phyloP scores from a whole-genome alignment of 805 yeast genomes.

The Dipodascopsis tothii region DNA sequence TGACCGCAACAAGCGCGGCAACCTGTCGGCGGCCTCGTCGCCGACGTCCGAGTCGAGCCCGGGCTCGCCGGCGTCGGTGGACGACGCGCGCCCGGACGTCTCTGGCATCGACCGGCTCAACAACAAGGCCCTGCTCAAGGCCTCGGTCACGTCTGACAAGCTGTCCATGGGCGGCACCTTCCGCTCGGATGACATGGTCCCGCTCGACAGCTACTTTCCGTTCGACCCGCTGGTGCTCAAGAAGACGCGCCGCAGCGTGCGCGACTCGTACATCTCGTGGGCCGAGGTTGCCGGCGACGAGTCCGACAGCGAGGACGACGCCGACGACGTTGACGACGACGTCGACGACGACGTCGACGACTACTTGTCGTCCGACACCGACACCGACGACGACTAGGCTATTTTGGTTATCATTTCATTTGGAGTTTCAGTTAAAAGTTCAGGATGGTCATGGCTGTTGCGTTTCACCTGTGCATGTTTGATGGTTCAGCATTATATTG shows the following conservation, averaged over 20 bases:
- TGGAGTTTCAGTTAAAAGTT: too few relatives aligned
- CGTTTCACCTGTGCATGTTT: too few relatives aligned
- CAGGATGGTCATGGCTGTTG: too few relatives aligned
- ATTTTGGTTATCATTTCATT: too few relatives aligned
- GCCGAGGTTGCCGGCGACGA: constrained; percentile 58
- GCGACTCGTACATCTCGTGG: constrained; percentile 72
- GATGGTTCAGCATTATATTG: too few relatives aligned
- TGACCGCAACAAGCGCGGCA: constrained; percentile 74
- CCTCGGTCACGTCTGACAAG: not conserved
- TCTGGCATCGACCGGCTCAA: not conserved
- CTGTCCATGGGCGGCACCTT: constrained; percentile 37
- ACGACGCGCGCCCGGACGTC: not conserved
- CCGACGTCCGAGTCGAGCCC: not conserved
- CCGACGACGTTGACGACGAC: constrained; percentile 40
- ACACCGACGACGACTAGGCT: constrained; percentile 24
- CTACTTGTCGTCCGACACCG: constrained; percentile 28
- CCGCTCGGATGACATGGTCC: constrained; percentile 32
- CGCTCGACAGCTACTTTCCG: constrained; percentile 91
- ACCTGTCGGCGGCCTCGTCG: not conserved
- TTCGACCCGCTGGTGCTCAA: constrained; percentile 84
- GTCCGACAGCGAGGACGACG: constrained; percentile 38
- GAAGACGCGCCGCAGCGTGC: constrained; percentile 47
- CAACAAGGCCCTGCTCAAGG: not conserved
- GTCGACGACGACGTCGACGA: constrained; percentile 29
- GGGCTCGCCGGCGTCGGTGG: not conserved